phyloP scores from a whole-genome alignment of 495 filamentous ascomycete genomes.

The Penicillium riverlandense region DNA sequence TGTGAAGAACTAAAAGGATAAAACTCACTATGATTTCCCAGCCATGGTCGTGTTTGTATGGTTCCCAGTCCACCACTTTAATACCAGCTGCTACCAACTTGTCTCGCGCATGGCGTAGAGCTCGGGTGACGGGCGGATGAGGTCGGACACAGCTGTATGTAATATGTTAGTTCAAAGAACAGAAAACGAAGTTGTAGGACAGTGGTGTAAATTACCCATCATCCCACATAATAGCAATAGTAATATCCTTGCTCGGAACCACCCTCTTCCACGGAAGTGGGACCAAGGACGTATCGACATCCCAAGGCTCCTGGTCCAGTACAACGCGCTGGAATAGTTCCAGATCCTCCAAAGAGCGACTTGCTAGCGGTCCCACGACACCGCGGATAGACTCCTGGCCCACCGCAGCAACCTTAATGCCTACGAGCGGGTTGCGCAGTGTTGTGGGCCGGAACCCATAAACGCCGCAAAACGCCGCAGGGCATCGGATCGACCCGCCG shows the following conservation, averaged over 20 bases:
- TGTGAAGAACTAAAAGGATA: not conserved
- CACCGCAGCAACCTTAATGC: slow-evolving; percentile 36
- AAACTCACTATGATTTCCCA: slow-evolving; percentile 49
- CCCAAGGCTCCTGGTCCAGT: slow-evolving; percentile 54
- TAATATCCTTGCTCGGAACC: slow-evolving; percentile 39
- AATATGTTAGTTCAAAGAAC: not conserved
- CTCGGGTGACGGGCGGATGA: slow-evolving; percentile 62
- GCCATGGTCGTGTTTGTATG: slow-evolving; percentile 53
- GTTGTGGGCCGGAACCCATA: slow-evolving; percentile 52
- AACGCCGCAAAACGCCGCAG: slow-evolving; percentile 51
- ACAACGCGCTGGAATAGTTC: slow-evolving; percentile 57
- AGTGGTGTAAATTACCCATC: slow-evolving; percentile 38
- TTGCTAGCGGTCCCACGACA: slow-evolving; percentile 54
- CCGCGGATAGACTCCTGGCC: slow-evolving; percentile 55
- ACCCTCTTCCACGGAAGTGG: slow-evolving; percentile 52
- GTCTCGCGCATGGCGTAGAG: slow-evolving; percentile 47
- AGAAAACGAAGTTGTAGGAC: slow-evolving; percentile 10
- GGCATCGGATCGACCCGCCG: slow-evolving; percentile 56
- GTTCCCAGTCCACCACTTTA: slow-evolving; percentile 58
- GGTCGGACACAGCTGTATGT: slow-evolving; percentile 37
- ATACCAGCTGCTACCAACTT: slow-evolving; percentile 45
- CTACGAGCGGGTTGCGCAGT: slow-evolving; percentile 43
- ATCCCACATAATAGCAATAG: slow-evolving; percentile 61
- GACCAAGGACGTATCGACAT: slow-evolving; percentile 49
- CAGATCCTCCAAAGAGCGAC: slow-evolving; percentile 52